Conservation (phyloP, 768 basidiomycete genomes). For the Lactarius hatsudake region DNA sequence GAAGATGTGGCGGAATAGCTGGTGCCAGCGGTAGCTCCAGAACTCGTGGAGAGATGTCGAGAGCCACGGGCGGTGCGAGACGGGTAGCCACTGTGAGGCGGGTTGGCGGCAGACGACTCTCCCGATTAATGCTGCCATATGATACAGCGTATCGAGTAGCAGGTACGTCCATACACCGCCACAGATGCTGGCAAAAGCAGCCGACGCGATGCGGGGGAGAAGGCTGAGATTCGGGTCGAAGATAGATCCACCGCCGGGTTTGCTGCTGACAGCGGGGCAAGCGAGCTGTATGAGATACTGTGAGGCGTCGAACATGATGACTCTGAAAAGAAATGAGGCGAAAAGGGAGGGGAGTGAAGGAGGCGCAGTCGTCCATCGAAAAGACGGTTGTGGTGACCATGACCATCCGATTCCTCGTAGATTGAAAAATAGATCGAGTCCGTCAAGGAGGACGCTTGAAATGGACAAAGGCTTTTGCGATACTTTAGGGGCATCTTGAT, state of each 20-base stretch:
- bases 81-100: no score
- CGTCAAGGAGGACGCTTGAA: conserved; percentile 13
- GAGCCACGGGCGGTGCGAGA: no score
- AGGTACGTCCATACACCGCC: conserved; percentile 16
- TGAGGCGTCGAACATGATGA: conserved; percentile 4
- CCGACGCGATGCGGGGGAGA: not conserved
- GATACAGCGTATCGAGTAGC: conserved; percentile 19
- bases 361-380: not conserved
- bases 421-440: conserved; percentile 11
- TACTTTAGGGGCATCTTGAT: not conserved
- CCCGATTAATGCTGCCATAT: conserved; percentile 26
- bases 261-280: not conserved
- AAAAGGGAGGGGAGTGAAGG: not conserved
- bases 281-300: conserved; percentile 1
- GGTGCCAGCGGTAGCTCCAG: conserved; percentile 33
- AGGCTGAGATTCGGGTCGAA: no score
- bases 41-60: conserved; percentile 39
- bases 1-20: conserved; percentile 33
- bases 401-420: conserved; percentile 11
- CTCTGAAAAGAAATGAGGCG: not conserved
- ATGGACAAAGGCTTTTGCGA: not conserved
- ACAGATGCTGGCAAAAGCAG: conserved; percentile 9
- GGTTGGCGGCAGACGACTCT: no score
- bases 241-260: not conserved
- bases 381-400: not conserved